Percentiles rank a stretch among this genome's conserved stretches.
Evolutionary conservation across 2,329 filamentous ascomycete genomes (phyloP).

Genomic region (Plectosphaerella sp.): DNA sequence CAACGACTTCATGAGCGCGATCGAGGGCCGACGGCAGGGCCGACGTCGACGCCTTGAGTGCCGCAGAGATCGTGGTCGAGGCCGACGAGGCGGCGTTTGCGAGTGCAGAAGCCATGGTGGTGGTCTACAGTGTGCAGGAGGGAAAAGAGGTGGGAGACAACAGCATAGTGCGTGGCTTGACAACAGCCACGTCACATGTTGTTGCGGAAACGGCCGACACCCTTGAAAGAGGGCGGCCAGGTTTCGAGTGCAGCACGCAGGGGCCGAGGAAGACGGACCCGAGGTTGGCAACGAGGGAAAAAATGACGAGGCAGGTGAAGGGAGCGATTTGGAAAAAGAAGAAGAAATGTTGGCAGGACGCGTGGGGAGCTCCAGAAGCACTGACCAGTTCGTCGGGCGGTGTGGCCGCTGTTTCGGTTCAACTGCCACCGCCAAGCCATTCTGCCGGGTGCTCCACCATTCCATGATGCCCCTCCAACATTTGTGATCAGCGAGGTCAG

Average conservation of each 20-base stretch:
- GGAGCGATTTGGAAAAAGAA: background rate
- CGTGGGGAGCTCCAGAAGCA: no score
- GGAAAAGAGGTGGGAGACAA: background rate
- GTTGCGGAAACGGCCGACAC: background rate
- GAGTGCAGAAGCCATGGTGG: conserved; percentile 36
- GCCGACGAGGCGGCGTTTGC: conserved; percentile 30
- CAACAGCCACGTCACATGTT: conserved; percentile 11
- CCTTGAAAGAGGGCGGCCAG: background rate
- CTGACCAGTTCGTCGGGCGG: no score
- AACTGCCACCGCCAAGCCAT: no score
- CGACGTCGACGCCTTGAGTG: conserved; percentile 23
- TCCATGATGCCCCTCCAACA: no score
- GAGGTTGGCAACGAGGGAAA: background rate
- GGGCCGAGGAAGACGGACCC: no score
- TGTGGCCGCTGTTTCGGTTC: no score
- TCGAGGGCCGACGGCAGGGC: conserved; percentile 34
- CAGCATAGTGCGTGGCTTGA: conserved; percentile 10
- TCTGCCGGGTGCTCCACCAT: no score
- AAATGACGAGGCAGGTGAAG: background rate
- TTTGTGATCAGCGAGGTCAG: no score
- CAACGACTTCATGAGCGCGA: conserved; percentile 27
- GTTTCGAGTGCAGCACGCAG: no score
- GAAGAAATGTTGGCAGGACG: no score
- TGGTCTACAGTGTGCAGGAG: conserved; percentile 5
- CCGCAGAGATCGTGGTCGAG: conserved; percentile 23